Base-by-base conservation (phyloP, 176 grass and related monocot genomes). In the Miscanthus lutarioriparius region DNA sequence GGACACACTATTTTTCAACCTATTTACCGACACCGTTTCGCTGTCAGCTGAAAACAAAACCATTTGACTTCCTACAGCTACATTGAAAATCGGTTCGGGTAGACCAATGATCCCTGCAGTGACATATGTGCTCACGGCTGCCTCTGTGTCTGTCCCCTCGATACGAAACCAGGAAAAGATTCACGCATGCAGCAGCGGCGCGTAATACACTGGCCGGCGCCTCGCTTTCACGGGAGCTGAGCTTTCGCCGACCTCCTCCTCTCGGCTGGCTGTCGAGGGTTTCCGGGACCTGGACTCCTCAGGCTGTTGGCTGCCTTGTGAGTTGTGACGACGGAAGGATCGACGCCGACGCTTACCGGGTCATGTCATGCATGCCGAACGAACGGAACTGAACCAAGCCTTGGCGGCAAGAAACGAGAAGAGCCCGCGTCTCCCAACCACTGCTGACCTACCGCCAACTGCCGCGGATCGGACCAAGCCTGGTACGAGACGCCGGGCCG, bases 391-490 rank as follows among this genome's bases (percentile, higher is more conserved):
- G 88, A 53, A 6, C 45, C 7, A 35, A 32, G 27, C 82, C 61
- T 19, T 76, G 38, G 67, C 51, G 30, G 63, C 77, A 76, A 76
- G 78, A 69, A 81, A 78, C 67, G 83, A 45, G 44, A 74, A 47
- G 82, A 59, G 2, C 10, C 39, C 27, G 6, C 49, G 49, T 20
- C 10, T 4, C 27, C 33, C 80, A 83, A 80, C 84, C n/a, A 80
- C 75, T 19, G 27, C 75, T 48, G 38, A 83, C 88, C 88, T 79
- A 90, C 88, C 80, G 26, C n/a, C 66, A 90, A 75, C 75, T 36
- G 89, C 89, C 89, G 67, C 22, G 11, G 78, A 75, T 83, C 80
- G 28, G 78, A 26, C 48, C 75, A 20, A 79, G 28, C 83, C 78
- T 83, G 58, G 68, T 49, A 41, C 68, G 25, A 53, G 70, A 77